Conservation (phyloP, 345 rosid genomes). For the Bruguiera gymnorhiza region DNA sequence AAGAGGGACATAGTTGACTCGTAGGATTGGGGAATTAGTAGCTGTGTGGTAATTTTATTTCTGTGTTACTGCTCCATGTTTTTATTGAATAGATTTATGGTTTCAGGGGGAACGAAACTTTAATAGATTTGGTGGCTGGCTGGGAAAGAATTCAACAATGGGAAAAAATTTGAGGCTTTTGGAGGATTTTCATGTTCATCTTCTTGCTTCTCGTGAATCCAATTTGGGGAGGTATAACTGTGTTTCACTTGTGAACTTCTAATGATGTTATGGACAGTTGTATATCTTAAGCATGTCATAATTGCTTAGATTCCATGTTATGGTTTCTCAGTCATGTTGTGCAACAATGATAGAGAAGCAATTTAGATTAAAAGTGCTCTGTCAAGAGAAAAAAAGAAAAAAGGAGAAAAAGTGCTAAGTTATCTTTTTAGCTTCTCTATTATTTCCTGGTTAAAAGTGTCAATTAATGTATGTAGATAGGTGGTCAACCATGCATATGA, state of each 20-base stretch:
- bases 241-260: not conserved
- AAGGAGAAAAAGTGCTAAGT: no score
- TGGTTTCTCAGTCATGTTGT: not conserved
- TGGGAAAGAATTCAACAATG: conserved; percentile 87
- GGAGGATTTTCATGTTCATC: conserved; percentile 88
- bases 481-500: no score
- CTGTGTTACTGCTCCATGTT: not conserved
- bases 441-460: no score
- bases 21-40: not conserved
- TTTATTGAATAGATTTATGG: conserved; percentile 6
- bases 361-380: no score
- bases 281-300: no score
- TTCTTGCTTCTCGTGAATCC: conserved; percentile 89
- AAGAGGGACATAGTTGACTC: not conserved
- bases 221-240: conserved; percentile 65
- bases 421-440: no score
- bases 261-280: not conserved
- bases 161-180: conserved; percentile 82
- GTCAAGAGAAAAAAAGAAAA: no score
- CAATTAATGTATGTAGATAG: no score
- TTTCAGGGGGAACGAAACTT: conserved; percentile 92
- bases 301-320: not conserved
- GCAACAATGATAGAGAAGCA: no score
- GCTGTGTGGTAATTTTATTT: not conserved
- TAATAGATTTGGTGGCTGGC: conserved; percentile 97